phyloP scores from a whole-genome alignment of 305 asterid species.

The Rubia tinctorum region DNA sequence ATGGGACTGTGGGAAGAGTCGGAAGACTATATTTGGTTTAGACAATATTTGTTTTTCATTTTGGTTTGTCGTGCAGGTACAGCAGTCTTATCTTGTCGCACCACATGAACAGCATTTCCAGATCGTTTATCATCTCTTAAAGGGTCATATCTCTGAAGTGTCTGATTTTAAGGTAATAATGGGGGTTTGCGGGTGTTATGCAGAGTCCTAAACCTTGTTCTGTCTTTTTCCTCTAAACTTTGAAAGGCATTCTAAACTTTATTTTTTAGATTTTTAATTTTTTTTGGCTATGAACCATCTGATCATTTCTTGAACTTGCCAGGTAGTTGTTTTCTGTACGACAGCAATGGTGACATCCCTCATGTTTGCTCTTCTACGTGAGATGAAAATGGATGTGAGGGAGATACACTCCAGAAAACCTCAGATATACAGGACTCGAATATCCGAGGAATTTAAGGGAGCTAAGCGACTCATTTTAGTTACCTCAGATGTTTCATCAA shows the following conservation, averaged over 20 bases:
- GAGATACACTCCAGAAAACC: slow-evolving; percentile 84
- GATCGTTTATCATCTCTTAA: slow-evolving; percentile 55
- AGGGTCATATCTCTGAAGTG: slow-evolving; percentile 56
- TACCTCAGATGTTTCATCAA: slow-evolving; percentile 77
- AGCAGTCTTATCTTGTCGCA: slow-evolving; percentile 63
- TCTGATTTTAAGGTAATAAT: slow-evolving; percentile 64
- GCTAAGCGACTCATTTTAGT: slow-evolving; percentile 64
- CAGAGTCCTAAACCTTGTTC: neutral
- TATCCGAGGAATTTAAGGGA: slow-evolving; percentile 78
- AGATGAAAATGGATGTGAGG: slow-evolving; percentile 71
- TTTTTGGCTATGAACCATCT: slow-evolving; percentile 14
- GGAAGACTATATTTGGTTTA: too few species aligned
- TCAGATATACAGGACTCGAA: slow-evolving; percentile 66
- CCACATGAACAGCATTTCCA: slow-evolving; percentile 75
- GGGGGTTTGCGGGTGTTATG: neutral
- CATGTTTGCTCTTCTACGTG: slow-evolving; percentile 66
- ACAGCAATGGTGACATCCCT: slow-evolving; percentile 86
- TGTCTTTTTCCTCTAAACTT: neutral
- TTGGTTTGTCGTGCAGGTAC: slow-evolving; percentile 52
- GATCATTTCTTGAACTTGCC: neutral
- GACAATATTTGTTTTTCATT: slow-evolving; percentile 13
- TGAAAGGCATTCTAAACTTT: neutral
- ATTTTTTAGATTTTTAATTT: neutral
- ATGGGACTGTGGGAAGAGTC: neutral
- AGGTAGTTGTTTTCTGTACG: slow-evolving; percentile 83